Percentiles rank a stretch among this genome's conserved stretches.
Evolutionary conservation across 1,284 basidiomycete species (phyloP).

Genomic region (Melampsora americana): DNA sequence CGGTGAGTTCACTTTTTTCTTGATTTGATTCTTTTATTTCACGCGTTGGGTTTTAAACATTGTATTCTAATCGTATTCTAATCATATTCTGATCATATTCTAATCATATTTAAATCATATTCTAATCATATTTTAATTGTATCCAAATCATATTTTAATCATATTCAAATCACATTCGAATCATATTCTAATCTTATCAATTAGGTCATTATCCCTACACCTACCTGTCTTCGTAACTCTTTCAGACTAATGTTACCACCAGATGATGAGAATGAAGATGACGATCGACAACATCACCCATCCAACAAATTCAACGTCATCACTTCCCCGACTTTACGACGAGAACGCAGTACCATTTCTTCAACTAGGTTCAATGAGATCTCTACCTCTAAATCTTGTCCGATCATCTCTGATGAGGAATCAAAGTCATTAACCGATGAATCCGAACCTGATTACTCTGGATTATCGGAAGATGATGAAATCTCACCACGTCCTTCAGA

Average conservation of each 20-base stretch:
- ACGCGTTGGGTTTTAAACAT: neutral
- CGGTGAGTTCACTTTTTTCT: too few relatives aligned
- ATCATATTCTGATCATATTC: too few relatives aligned
- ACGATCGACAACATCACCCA: neutral
- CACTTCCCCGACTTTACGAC: conserved; percentile 32
- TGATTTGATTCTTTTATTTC: too few relatives aligned
- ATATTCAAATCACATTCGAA: neutral
- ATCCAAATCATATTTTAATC: conserved; percentile 11
- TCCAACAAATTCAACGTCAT: conserved; percentile 7
- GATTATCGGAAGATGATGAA: conserved; percentile 20
- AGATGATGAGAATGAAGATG: neutral
- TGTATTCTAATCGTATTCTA: neutral
- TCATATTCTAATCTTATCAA: neutral
- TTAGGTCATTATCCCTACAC: conserved; percentile 41
- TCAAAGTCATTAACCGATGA: conserved; percentile 32
- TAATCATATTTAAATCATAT: too few relatives aligned
- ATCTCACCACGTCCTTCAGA: neutral
- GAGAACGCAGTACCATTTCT: conserved; percentile 21
- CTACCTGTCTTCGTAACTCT: conserved; percentile 29
- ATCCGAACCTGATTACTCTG: conserved; percentile 41
- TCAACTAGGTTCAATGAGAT: conserved; percentile 1
- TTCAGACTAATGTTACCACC: conserved; percentile 25
- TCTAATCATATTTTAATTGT: too few relatives aligned
- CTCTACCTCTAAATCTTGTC: neutral
- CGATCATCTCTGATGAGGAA: conserved; percentile 13